A percentile compares a stretch with the other conserved stretches of the same genome.
phyloP scores from a whole-genome alignment of 345 rosid species.

The Eucalyptus brandiana region DNA sequence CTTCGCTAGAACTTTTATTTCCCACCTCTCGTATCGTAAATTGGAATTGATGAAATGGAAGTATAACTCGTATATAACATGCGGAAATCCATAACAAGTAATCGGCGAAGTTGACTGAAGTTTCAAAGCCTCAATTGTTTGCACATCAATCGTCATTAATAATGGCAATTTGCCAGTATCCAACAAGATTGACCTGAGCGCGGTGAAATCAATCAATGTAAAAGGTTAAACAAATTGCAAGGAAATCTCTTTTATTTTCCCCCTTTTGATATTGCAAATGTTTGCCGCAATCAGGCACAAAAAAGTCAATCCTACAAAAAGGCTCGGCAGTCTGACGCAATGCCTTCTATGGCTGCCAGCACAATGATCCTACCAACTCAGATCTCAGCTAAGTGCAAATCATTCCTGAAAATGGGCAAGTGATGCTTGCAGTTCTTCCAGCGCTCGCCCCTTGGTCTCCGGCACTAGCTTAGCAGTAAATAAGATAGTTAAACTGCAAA shows the following conservation, averaged over 20 bases:
- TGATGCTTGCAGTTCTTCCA: conserved; percentile 16
- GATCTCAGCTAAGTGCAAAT: neutral
- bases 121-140: too few relatives aligned
- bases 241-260: neutral
- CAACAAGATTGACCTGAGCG: neutral
- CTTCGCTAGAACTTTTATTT: too few relatives aligned
- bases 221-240: neutral
- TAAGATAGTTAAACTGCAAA: conserved; percentile 9
- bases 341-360: neutral
- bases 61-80: too few relatives aligned
- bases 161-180: neutral
- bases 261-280: neutral
- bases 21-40: too few relatives aligned
- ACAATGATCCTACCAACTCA: neutral
- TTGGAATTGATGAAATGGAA: too few relatives aligned
- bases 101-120: too few relatives aligned
- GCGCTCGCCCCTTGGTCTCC: conserved; percentile 47
- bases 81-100: too few relatives aligned
- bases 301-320: neutral
- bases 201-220: neutral
- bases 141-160: neutral
- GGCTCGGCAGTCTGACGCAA: neutral
- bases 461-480: conserved; percentile 35
- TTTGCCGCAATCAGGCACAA: neutral
- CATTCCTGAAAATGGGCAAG: neutral